Conservation (phyloP, 305 asterid species). For the Fraxinus floribunda region DNA sequence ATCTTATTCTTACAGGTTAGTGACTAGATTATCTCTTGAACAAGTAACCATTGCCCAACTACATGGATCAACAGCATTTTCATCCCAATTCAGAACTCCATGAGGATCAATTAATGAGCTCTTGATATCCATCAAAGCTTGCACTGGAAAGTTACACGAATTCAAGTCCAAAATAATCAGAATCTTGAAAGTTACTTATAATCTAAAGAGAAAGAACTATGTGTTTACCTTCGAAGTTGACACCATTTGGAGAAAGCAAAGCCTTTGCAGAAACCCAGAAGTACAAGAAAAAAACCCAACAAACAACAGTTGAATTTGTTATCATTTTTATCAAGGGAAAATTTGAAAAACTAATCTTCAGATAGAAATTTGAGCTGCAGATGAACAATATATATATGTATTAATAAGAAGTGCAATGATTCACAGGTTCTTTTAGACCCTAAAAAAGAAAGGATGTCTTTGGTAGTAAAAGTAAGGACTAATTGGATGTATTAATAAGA, state of each 20-base stretch:
- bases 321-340: conserved; percentile 23
- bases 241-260: conserved; percentile 78
- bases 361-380: conserved; percentile 19
- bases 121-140: conserved; percentile 81
- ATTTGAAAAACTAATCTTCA: conserved; percentile 4
- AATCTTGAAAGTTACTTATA: neutral
- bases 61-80: conserved; percentile 86
- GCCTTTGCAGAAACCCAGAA: conserved; percentile 51
- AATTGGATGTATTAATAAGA: neutral
- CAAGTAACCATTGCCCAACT: conserved; percentile 79
- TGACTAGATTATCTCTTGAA: conserved; percentile 54
- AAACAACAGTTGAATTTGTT: conserved; percentile 32
- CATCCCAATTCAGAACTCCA: conserved; percentile 76
- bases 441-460: conserved; percentile 28
- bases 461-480: conserved; percentile 39
- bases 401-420: conserved; percentile 26
- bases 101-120: conserved; percentile 61
- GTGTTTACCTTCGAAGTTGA: conserved; percentile 78
- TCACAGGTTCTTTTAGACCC: conserved; percentile 41
- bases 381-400: conserved; percentile 14
- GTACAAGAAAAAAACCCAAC: conserved; percentile 37
- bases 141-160: conserved; percentile 42
- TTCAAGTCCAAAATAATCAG: neutral
- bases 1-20: conserved; percentile 54
- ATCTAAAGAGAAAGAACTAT: neutral